A percentile compares a stretch with the other conserved stretches of the same genome.
These are phyloP conservation scores for Trichoderma atroviride DNA, from an alignment of 2,329 filamentous ascomycete species.

Conservation along the genomic window DNA sequence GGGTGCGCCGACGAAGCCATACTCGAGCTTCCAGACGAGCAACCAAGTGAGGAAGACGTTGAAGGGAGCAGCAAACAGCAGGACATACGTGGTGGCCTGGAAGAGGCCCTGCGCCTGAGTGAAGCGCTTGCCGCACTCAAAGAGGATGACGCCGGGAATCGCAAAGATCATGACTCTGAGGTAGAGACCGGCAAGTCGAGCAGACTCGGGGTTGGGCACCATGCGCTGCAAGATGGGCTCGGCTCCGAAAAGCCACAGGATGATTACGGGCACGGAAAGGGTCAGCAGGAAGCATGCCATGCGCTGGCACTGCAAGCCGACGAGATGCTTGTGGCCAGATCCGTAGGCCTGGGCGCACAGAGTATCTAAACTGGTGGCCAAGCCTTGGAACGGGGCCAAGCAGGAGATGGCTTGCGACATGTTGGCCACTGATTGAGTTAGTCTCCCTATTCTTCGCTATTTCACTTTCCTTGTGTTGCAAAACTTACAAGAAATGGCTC, in stretches of 20 bases:
- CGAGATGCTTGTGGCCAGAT: conserved; percentile 84
- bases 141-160: conserved; percentile 74
- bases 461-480: too few species aligned
- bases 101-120: conserved; percentile 84
- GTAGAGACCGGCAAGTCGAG: conserved; percentile 71
- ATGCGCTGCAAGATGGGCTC: conserved; percentile 61
- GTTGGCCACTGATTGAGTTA: conserved; percentile 47
- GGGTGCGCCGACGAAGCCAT: conserved; percentile 79
- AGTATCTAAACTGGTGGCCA: conserved; percentile 88
- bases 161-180: conserved; percentile 72
- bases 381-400: conserved; percentile 77
- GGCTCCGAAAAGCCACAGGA: conserved; percentile 68
- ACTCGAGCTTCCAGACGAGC: conserved; percentile 70
- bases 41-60: conserved; percentile 79
- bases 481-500: conserved; percentile 47
- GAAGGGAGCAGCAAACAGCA: conserved; percentile 74
- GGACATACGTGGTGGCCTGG: conserved; percentile 74
- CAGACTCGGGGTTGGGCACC: conserved; percentile 58
- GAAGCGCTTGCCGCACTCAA: conserved; percentile 78
- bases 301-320: conserved; percentile 78
- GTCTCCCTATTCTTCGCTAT: too few species aligned
- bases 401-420: conserved; percentile 83
- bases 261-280: conserved; percentile 70
- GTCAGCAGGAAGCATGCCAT: conserved; percentile 78
- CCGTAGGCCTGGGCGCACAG: conserved; percentile 94